Evolutionary conservation across 371 early-diverging fungal species (phyloP), one percentile per base, ranked within the genome.

Genomic region (Rhizopus stolonifer): DNA sequence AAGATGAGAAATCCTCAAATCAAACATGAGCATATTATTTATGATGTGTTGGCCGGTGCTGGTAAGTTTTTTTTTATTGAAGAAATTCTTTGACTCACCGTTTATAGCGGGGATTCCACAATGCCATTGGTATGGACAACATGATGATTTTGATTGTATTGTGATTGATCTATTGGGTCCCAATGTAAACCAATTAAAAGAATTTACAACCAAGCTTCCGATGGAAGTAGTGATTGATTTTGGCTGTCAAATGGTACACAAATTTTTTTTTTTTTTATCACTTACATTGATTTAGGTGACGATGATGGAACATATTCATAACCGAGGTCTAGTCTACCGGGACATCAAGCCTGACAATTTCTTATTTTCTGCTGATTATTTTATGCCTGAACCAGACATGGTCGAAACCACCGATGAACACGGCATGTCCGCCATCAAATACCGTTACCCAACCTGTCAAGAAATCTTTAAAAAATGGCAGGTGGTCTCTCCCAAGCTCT

Each of bases 321-420:
- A 91, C 58, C 94, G 94, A 33, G 74, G 74, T n/a, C 50, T 77
- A 50, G 85, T 90, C 47, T 90, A 87, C 54, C 79, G 92, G 46
- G 90, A 92, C 58, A 83, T 92, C 56, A 90, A 92, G 67, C 99
- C 99, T 4, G 99, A 99, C 67, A 99, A 99, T 81, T 99, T 99
- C 78, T 76, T 96, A 19, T 70, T 85, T 48, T 64, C 72, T 9
- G 52, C 54, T 1, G 45, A 64, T 17, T 74, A 72, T 52, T 32
- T 52, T 11, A 23, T 74, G 18, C 69, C 67, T 38, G 69, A 67
- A 38, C 38, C 58, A 21, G 65, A 70, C 40, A 63, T 60, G 60
- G 21, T 60, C 15, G 62, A 65, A 45, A 52, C 49, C 7, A 38
- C 56, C 6, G 58, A 64, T 33, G 48, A 58, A 17, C 33, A 46